Base-by-base conservation (phyloP, 371 early-diverging fungal species). In the Mortierella sp. region DNA sequence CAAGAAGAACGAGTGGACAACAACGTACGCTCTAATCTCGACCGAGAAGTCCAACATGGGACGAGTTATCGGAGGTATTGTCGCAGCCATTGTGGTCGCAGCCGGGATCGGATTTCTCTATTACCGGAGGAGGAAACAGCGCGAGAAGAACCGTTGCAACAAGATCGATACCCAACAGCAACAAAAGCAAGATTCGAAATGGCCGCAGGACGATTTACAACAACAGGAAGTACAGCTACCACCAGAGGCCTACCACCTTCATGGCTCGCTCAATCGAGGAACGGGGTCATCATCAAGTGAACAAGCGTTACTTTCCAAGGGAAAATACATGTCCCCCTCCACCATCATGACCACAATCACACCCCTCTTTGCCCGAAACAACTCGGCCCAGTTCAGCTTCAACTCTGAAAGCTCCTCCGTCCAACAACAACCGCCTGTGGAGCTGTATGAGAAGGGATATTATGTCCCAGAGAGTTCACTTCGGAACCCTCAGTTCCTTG, bases 331-430 rank as follows among this genome's bases (percentile, higher is more conserved):
- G 43, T 37, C 67, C 2, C 24, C 40, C 24, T 67, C 40, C 6
- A 6, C 43, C 43, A 40, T 40, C 67, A 40, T 40, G 67, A 67
- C 24, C 11, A 37, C 67, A 37, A 24, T 67, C 67, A 24, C 67
- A 24, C 67, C 67, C 37, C 43, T 67, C 21, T 67, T 67, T 67
- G 67, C 67, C 67, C 67, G 67, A 10, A 10, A 67, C 40, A 67
- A 67, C 67, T 67, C 67, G 6, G 67, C 67, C 10, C 67, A 3
- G 24, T 67, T 40, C 40, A 67, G 67, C 9, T 10, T 40, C 40
- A 67, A 67, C 40, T 67, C 67, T 37, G 24, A 21, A 8, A 67
- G 37, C 61, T 61, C 34, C 8, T 31, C 61, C 24, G 21, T 67
- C 10, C 34, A 67, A 0, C 67, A 54, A 9, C 54, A 67, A 1